Evolutionary conservation across 495 filamentous ascomycete species (phyloP).

Genomic region (Hamigera avellanea): DNA sequence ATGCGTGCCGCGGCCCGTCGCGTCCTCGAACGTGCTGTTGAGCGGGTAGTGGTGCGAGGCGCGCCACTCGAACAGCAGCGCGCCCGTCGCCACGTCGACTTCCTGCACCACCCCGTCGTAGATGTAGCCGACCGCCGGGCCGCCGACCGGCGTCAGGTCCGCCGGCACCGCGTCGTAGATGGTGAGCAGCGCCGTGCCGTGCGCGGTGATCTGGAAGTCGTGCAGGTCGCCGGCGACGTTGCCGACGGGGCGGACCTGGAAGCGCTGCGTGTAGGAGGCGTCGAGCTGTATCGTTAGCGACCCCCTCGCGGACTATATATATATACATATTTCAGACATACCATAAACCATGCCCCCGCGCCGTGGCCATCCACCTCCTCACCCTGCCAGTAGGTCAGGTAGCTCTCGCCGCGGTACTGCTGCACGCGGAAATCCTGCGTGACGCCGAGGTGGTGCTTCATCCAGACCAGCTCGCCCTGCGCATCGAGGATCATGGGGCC

Average conservation of each 20-base stretch:
- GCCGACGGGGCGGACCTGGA: constrained; percentile 23
- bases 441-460: constrained; percentile 24
- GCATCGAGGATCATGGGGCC: constrained; percentile 37
- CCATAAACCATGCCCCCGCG: constrained; percentile 39
- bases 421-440: constrained; percentile 37
- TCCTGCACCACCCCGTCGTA: constrained; percentile 25
- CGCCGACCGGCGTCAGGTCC: constrained; percentile 10
- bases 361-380: constrained; percentile 36
- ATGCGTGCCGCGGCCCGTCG: constrained; percentile 5
- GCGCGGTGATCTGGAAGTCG: constrained; percentile 11
- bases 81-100: constrained; percentile 20
- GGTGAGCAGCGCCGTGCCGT: constrained; percentile 12
- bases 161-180: constrained; percentile 11
- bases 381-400: constrained; percentile 44
- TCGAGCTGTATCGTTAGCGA: constrained; percentile 27
- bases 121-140: constrained; percentile 18
- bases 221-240: constrained; percentile 17
- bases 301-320: too few relatives aligned
- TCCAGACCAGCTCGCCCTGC: constrained; percentile 33
- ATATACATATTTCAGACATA: constrained; percentile 9
- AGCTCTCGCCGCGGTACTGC: constrained; percentile 30
- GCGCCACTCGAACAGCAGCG: constrained; percentile 27
- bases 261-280: constrained; percentile 27
- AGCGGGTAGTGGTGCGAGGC: constrained; percentile 17
- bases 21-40: constrained; percentile 10